Conservation (phyloP, 805 yeast genomes). For the Ogataea nakhonphanomensis region DNA sequence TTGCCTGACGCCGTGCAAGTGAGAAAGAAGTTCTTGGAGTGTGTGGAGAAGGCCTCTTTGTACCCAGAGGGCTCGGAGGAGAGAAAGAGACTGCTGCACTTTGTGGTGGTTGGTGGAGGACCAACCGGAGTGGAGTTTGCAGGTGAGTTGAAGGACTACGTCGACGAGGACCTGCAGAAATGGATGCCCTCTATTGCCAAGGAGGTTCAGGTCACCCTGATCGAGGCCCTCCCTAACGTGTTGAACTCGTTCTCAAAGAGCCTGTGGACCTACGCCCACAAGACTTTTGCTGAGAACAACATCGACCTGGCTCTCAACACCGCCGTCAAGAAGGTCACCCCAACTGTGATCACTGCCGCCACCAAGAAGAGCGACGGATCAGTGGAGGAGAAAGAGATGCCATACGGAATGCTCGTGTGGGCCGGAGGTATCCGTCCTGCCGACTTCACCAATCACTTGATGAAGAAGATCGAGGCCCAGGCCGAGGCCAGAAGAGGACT, state of each 20-base stretch:
- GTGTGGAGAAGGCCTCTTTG: slow-evolving; percentile 51
- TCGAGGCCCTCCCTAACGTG: slow-evolving; percentile 53
- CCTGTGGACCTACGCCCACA: slow-evolving; percentile 48
- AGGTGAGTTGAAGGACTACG: slow-evolving; percentile 54
- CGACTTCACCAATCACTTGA: slow-evolving; percentile 41
- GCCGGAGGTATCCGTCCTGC: slow-evolving; percentile 58
- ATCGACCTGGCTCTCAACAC: slow-evolving; percentile 46
- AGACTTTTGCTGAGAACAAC: slow-evolving; percentile 48
- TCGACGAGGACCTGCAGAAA: slow-evolving; percentile 50
- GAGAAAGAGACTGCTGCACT: slow-evolving; percentile 48
- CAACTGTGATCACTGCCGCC: slow-evolving; percentile 40
- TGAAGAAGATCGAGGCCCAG: slow-evolving; percentile 47
- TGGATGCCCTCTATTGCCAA: slow-evolving; percentile 54
- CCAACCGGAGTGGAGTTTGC: slow-evolving; percentile 60
- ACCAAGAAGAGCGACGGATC: slow-evolving; percentile 43
- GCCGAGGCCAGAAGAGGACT: slow-evolving; percentile 53
- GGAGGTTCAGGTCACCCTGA: slow-evolving; percentile 47
- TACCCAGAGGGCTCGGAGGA: slow-evolving; percentile 50
- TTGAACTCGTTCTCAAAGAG: slow-evolving; percentile 50
- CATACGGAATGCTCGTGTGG: slow-evolving; percentile 56
- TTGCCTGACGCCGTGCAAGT: slow-evolving; percentile 47
- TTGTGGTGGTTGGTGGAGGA: slow-evolving; percentile 57
- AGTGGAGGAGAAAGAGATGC: slow-evolving; percentile 38
- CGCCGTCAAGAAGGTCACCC: slow-evolving; percentile 48
- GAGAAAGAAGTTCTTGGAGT: slow-evolving; percentile 47